phyloP scores from a whole-genome alignment of 2,329 filamentous ascomycete species.

The Teratosphaeria zuluensis region DNA sequence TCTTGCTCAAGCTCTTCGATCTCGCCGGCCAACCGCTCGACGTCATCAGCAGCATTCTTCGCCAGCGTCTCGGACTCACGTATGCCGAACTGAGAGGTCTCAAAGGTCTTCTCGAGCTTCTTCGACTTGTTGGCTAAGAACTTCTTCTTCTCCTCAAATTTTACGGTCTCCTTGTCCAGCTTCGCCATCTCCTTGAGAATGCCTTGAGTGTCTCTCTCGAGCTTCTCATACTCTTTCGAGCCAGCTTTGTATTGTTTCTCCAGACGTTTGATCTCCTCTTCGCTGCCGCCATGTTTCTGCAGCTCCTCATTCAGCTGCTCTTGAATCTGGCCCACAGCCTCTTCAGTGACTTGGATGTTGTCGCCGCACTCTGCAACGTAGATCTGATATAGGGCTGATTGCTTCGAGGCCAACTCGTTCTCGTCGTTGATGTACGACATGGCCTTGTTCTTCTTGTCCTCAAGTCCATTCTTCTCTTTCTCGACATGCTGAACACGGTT shows the following conservation, averaged over 20 bases:
- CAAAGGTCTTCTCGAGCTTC: conserved; percentile 83
- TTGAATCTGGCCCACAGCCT: conserved; percentile 86
- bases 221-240: conserved; percentile 69
- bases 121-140: conserved; percentile 85
- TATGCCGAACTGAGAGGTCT: conserved; percentile 63
- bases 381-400: conserved; percentile 85
- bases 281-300: conserved; percentile 81
- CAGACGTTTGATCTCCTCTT: conserved; percentile 80
- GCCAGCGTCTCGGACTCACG: conserved; percentile 69
- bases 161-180: conserved; percentile 92
- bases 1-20: conserved; percentile 66
- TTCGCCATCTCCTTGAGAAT: conserved; percentile 81
- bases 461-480: conserved; percentile 85
- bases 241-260: conserved; percentile 76
- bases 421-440: conserved; percentile 82
- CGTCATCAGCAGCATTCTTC: conserved; percentile 66
- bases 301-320: conserved; percentile 76
- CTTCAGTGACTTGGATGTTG: conserved; percentile 78
- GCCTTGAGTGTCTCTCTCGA: conserved; percentile 71
- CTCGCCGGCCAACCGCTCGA: conserved; percentile 65
- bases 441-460: conserved; percentile 95
- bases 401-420: conserved; percentile 82
- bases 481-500: conserved; percentile 93
- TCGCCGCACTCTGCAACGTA: conserved; percentile 82
- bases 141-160: conserved; percentile 96